Evolutionary conservation across 805 yeast species (phyloP).

Genomic region (Brettanomyces nanus): DNA sequence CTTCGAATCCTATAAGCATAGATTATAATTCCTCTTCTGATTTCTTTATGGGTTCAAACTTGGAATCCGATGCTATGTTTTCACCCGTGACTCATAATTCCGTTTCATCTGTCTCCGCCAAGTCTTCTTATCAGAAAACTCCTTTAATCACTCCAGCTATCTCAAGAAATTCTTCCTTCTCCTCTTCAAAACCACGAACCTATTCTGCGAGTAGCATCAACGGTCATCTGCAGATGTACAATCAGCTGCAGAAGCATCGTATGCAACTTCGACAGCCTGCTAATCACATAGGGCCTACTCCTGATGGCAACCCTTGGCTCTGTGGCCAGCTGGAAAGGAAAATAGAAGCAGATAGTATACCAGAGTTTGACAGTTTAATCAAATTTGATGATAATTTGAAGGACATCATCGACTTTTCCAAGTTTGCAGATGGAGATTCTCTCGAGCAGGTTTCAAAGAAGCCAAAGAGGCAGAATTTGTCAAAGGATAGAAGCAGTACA

Average conservation of each 20-base stretch:
- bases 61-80: neutral
- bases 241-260: conserved; percentile 5
- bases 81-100: conserved; percentile 3
- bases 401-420: conserved; percentile 22
- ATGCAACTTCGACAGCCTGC: conserved; percentile 7
- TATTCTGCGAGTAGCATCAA: neutral
- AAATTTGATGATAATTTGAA: conserved; percentile 23
- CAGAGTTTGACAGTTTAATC: conserved; percentile 25
- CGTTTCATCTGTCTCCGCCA: conserved; percentile 7
- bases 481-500: conserved; percentile 2
- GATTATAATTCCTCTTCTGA: neutral
- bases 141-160: too few relatives aligned
- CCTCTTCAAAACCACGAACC: neutral
- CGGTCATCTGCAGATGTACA: neutral
- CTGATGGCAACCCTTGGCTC: conserved; percentile 4
- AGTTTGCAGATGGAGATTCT: conserved; percentile 13
- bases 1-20: conserved; percentile 1
- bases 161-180: conserved; percentile 2
- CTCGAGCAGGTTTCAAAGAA: neutral
- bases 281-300: conserved; percentile 3
- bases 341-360: conserved; percentile 14
- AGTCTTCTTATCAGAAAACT: too few relatives aligned
- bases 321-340: conserved; percentile 4
- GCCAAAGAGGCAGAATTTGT: neutral
- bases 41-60: neutral